These are phyloP conservation scores for Penicillium vulpinum DNA, from an alignment of 2,329 filamentous ascomycete genomes.

Conservation along the genomic window DNA sequence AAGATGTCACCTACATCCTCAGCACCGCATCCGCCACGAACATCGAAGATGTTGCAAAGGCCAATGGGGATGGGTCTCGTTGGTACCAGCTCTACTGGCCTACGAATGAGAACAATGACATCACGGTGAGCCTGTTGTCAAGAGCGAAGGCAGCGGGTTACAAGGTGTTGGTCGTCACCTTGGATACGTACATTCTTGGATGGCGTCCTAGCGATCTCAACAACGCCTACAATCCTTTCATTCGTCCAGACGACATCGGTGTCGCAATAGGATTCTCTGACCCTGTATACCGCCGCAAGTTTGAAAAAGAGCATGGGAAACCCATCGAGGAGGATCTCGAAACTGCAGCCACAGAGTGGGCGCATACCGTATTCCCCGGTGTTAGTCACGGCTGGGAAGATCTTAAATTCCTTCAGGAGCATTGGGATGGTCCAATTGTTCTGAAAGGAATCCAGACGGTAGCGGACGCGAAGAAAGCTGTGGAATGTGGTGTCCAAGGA, in stretches of 20 bases:
- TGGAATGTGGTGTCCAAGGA: constrained; percentile 47
- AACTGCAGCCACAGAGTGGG: constrained; percentile 53
- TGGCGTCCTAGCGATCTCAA: constrained; percentile 70
- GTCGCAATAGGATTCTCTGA: constrained; percentile 64
- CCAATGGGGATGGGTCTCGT: constrained; percentile 55
- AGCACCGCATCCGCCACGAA: constrained; percentile 63
- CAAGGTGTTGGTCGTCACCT: constrained; percentile 66
- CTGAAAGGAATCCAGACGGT: constrained; percentile 57
- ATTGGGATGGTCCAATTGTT: constrained; percentile 64
- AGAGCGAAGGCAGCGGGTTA: constrained; percentile 63
- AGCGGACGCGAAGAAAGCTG: constrained; percentile 47
- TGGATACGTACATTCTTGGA: constrained; percentile 68
- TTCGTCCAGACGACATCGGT: constrained; percentile 45
- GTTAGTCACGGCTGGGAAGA: constrained; percentile 61
- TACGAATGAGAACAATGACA: constrained; percentile 54
- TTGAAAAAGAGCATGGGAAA: constrained; percentile 47
- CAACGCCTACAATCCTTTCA: constrained; percentile 50
- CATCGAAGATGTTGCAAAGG: constrained; percentile 65
- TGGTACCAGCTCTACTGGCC: constrained; percentile 81
- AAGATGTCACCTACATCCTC: constrained; percentile 65
- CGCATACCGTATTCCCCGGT: constrained; percentile 54
- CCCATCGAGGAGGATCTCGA: constrained; percentile 48
- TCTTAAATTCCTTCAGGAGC: constrained; percentile 53
- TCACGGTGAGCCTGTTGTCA: constrained; percentile 62
- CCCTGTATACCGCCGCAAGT: constrained; percentile 61